phyloP scores from a whole-genome alignment of 345 rosid genomes.

The Citrus maxima region DNA sequence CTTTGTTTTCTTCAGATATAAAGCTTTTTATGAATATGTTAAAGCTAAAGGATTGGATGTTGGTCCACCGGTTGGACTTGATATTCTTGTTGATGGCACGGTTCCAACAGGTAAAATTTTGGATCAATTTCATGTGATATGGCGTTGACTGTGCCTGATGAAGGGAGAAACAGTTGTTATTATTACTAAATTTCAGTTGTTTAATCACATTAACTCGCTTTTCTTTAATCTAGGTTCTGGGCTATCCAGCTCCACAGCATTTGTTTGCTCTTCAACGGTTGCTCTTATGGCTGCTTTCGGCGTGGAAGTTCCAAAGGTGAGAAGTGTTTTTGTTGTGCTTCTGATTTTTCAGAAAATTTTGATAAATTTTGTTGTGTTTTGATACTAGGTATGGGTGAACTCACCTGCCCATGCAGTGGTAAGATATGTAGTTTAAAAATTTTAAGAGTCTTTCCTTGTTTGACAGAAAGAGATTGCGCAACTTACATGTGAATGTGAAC shows the following conservation, averaged over 20 bases:
- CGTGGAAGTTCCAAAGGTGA: slow-evolving; percentile 70
- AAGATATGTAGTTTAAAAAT: background rate
- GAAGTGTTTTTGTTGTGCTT: background rate
- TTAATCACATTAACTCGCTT: slow-evolving; percentile 4
- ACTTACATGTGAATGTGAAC: slow-evolving; percentile 90
- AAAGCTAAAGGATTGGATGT: slow-evolving; percentile 68
- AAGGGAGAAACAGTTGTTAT: no score
- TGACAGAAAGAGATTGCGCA: slow-evolving; percentile 95
- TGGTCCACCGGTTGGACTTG: slow-evolving; percentile 77
- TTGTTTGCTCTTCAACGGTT: slow-evolving; percentile 90
- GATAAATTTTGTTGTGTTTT: background rate
- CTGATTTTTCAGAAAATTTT: background rate
- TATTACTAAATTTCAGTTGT: background rate
- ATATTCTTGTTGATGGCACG: slow-evolving; percentile 81
- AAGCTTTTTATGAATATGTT: slow-evolving; percentile 75
- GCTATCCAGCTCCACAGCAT: slow-evolving; percentile 91
- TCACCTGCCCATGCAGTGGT: background rate
- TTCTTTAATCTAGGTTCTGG: slow-evolving; percentile 66
- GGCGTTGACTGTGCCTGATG: background rate
- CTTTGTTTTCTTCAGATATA: slow-evolving; percentile 50
- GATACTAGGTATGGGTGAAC: slow-evolving; percentile 1
- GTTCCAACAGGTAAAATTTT: slow-evolving; percentile 76
- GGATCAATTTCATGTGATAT: background rate
- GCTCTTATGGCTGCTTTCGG: slow-evolving; percentile 87
- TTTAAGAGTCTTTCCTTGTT: slow-evolving; percentile 1